Percentiles rank a stretch among this genome's conserved stretches.
Conservation (phyloP, 257 asterid genomes). For the Eustoma russellianum region DNA sequence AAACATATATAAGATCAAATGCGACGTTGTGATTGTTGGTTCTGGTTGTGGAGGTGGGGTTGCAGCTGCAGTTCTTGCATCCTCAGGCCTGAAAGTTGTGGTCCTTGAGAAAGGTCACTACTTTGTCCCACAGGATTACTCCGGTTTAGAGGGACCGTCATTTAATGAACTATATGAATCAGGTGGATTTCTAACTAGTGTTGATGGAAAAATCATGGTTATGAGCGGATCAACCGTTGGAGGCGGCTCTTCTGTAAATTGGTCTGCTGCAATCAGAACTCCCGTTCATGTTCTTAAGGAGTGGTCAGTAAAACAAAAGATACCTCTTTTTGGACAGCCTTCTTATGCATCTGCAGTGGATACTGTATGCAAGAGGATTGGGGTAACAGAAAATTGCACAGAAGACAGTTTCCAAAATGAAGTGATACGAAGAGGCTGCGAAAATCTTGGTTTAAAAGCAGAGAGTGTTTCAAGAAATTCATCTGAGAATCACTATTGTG, state of each 20-base stretch:
- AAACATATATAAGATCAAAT: conserved; percentile 30
- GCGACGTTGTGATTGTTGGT: conserved; percentile 86
- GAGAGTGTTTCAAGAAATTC: conserved; percentile 52
- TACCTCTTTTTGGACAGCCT: conserved; percentile 37
- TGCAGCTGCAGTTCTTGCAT: conserved; percentile 71
- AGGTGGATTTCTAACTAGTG: conserved; percentile 55
- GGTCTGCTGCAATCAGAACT: conserved; percentile 82
- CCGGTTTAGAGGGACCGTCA: conserved; percentile 83
- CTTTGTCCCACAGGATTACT: conserved; percentile 66
- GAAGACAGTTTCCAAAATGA: conserved; percentile 70
- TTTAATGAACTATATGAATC: conserved; percentile 51
- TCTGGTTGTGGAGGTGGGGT: conserved; percentile 95
- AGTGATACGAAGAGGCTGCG: conserved; percentile 54
- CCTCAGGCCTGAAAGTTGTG: conserved; percentile 63
- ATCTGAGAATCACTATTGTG: conserved; percentile 67
- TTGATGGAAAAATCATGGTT: conserved; percentile 65
- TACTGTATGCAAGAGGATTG: conserved; percentile 54
- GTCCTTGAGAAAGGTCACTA: conserved; percentile 81
- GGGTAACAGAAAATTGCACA: conserved; percentile 48
- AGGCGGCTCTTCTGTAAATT: conserved; percentile 72
- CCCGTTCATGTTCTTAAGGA: conserved; percentile 62
- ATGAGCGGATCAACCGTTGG: conserved; percentile 72
- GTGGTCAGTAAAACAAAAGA: conserved; percentile 49
- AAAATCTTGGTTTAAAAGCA: conserved; percentile 57
- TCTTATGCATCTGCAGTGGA: conserved; percentile 79